Evolutionary conservation across 2,329 filamentous ascomycete genomes (phyloP), one percentile per base, ranked within the genome.

Genomic region (Microcyclospora tardicrescens): DNA sequence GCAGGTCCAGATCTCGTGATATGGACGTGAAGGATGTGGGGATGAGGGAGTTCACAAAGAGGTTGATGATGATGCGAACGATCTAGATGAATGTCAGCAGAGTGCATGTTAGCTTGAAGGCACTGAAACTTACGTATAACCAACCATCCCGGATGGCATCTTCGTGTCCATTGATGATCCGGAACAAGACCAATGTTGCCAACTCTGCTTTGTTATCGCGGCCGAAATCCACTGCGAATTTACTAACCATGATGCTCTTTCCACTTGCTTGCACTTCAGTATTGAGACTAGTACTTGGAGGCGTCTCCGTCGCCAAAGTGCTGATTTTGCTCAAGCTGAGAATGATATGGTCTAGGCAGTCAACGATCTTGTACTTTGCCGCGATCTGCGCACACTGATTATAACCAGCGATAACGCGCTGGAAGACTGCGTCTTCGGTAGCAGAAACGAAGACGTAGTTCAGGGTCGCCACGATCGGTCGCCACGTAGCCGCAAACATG

Each of bases 381-480:
- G 91, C 89, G 48, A 98, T 93, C 43, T 84, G 81, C 13, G 91
- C 87, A 58, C 89, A 96, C 60, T 98, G 89, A 52, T 94, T 85
- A 54, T 98, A 98, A 2, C 91, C 91, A 35, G 84, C 84, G 19
- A 96, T 85, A 13, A 98, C 83, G 43, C 91, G 77, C 28, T 84
- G 84, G 57, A 94, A 98, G 2, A 98, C 91, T 0, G 89, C 77
- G 58, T 98, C 91, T 55, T 98, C 93, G 0, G 86, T 93, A 12
- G 93, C 93, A 28, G 89, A 96, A 81, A 96, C 93, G 66, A 98
- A 98, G 3, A 98, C 91, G 56, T 96, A 98, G 10, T 91, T 93
- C 39, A 98, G 67, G 0, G 93, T 96, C 3, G 91, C 87, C 29
- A 98, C 73, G 36, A 98, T 86, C 0, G 93, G 89, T 57, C 77